phyloP scores from a whole-genome alignment of 2,329 filamentous ascomycete species.

The Aurifilum marmelostoma region DNA sequence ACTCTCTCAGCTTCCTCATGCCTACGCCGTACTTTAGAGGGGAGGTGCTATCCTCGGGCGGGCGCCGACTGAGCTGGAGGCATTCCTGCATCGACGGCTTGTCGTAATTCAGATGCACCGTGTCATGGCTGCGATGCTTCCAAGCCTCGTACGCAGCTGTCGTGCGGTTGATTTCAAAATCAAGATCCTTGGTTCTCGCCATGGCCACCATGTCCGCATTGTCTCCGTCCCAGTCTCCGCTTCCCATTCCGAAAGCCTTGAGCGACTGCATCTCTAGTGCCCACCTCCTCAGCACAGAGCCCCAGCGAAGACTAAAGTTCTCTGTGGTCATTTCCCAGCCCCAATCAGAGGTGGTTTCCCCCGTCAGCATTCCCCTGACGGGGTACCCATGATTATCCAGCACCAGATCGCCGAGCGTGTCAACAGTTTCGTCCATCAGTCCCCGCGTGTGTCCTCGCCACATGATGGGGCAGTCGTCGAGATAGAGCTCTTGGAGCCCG shows the following conservation, averaged over 20 bases:
- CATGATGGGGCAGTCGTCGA: conserved; percentile 48
- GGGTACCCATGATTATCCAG: conserved; percentile 15
- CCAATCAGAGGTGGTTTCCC: background rate
- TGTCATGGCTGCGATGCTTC: background rate
- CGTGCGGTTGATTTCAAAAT: background rate
- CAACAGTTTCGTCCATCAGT: background rate
- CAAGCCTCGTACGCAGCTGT: background rate
- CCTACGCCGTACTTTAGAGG: conserved; percentile 4
- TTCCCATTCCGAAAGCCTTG: conserved; percentile 21
- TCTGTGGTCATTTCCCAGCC: background rate
- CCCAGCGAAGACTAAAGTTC: conserved; percentile 18
- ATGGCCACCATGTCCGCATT: background rate
- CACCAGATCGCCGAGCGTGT: background rate
- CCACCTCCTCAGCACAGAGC: conserved; percentile 6
- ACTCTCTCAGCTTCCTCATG: conserved; percentile 6
- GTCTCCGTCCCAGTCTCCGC: conserved; percentile 13
- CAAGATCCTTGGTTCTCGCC: conserved; percentile 8
- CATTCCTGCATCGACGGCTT: background rate
- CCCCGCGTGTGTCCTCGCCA: conserved; percentile 12
- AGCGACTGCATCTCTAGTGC: conserved; percentile 9
- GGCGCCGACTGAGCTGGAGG: background rate
- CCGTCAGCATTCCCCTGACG: conserved; percentile 3
- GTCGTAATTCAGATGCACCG: conserved; percentile 19
- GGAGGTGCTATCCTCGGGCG: background rate
- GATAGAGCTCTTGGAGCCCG: conserved; percentile 45